Evolutionary conservation across 1,284 basidiomycete species (phyloP).

Genomic region (Thelephora terrestris): DNA sequence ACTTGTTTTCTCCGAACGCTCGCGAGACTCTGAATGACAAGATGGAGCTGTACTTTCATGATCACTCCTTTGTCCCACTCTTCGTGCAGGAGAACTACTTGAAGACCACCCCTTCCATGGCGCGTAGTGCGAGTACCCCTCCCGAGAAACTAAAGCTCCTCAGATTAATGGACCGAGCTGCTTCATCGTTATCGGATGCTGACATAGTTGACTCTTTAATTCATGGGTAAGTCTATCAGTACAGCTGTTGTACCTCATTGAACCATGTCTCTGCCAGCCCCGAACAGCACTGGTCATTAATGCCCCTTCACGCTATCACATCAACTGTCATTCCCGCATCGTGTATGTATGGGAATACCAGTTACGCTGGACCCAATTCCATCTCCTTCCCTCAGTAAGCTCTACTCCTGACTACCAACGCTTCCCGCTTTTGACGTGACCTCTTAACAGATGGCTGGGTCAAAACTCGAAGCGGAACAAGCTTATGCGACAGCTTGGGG

Average conservation of each 20-base stretch:
- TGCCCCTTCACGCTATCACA: slow-evolving; percentile 88
- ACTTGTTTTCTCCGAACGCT: slow-evolving; percentile 77
- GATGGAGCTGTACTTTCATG: slow-evolving; percentile 95
- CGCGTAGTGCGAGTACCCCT: slow-evolving; percentile 50
- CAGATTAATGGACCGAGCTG: slow-evolving; percentile 78
- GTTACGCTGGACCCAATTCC: slow-evolving; percentile 57
- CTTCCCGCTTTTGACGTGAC: slow-evolving; percentile 3
- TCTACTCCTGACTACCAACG: neutral
- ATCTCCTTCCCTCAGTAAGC: slow-evolving; percentile 78
- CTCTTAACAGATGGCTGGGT: slow-evolving; percentile 73
- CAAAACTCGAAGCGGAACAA: slow-evolving; percentile 93
- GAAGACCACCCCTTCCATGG: slow-evolving; percentile 65
- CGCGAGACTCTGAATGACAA: slow-evolving; percentile 83
- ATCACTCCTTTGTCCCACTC: slow-evolving; percentile 86
- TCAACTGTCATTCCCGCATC: slow-evolving; percentile 85
- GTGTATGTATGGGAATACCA: slow-evolving; percentile 62
- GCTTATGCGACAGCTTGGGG: slow-evolving; percentile 71
- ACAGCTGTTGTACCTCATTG: slow-evolving; percentile 4
- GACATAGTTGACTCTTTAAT: slow-evolving; percentile 94
- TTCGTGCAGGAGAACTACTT: slow-evolving; percentile 97
- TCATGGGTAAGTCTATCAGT: slow-evolving; percentile 53
- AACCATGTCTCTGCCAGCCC: slow-evolving; percentile 36
- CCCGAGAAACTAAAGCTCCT: slow-evolving; percentile 64
- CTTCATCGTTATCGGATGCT: slow-evolving; percentile 88
- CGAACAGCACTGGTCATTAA: slow-evolving; percentile 93